Evolutionary conservation across 805 yeast species (phyloP).

Genomic region (Cyberlindnera bimundalis): DNA sequence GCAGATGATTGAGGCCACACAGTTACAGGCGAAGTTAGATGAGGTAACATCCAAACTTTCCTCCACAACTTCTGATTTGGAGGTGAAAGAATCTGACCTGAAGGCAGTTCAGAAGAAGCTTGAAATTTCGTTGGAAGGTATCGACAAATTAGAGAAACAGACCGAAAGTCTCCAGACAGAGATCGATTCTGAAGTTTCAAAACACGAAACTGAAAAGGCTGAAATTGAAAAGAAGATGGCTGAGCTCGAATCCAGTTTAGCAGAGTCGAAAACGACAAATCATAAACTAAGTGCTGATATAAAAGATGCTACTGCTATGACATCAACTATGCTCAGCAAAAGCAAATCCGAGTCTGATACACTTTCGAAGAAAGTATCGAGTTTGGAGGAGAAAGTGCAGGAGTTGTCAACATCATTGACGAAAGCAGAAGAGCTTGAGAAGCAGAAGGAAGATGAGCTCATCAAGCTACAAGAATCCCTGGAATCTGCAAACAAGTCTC

Average conservation of each 20-base stretch:
- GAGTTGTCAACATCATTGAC: too few relatives aligned
- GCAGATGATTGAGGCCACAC: background rate
- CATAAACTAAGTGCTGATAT: constrained; percentile 4
- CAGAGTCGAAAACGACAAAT: constrained; percentile 11
- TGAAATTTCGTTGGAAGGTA: background rate
- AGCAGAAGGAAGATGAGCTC: too few relatives aligned
- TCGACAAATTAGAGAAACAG: constrained; percentile 8
- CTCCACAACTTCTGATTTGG: background rate
- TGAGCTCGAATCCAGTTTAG: constrained; percentile 1
- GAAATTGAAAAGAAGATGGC: background rate
- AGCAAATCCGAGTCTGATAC: background rate
- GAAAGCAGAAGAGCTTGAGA: too few relatives aligned
- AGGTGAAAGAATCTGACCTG: constrained; percentile 1
- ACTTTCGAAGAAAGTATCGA: too few relatives aligned
- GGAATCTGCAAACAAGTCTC: too few relatives aligned
- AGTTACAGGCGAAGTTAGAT: constrained; percentile 1
- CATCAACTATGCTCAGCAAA: background rate
- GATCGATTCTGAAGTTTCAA: background rate
- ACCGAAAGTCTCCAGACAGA: background rate
- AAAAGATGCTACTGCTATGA: background rate
- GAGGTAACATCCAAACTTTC: background rate
- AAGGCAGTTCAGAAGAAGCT: constrained; percentile 1
- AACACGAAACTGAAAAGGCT: background rate
- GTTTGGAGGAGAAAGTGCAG: background rate
- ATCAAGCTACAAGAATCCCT: too few relatives aligned